A percentile compares a stretch with the other conserved stretches of the same genome.
phyloP scores from a whole-genome alignment of 2,329 filamentous ascomycete species.

The Beauveria caledonica region DNA sequence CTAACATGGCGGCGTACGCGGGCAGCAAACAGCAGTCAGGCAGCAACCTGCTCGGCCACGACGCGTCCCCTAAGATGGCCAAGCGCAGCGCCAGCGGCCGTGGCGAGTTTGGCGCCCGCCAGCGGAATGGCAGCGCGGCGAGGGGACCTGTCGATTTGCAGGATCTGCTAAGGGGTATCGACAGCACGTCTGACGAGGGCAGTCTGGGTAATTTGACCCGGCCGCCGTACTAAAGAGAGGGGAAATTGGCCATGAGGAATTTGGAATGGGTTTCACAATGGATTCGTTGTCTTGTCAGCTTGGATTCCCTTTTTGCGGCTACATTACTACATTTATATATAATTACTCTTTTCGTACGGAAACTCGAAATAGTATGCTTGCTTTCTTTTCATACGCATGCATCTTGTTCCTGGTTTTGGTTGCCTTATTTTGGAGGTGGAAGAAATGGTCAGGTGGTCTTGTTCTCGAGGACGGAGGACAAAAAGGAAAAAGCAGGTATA shows the following conservation, averaged over 20 bases:
- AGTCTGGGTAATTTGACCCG: slow-evolving; percentile 37
- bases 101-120: slow-evolving; percentile 24
- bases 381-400: background rate
- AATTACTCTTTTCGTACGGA: background rate
- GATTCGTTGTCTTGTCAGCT: background rate
- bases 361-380: background rate
- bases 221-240: slow-evolving; percentile 38
- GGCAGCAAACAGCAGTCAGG: slow-evolving; percentile 8
- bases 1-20: slow-evolving; percentile 27
- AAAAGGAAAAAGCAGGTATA: too few species aligned
- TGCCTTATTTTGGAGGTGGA: background rate
- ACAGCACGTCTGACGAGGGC: slow-evolving; percentile 38
- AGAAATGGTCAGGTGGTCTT: too few species aligned
- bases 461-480: too few species aligned
- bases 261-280: background rate
- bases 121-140: slow-evolving; percentile 21
- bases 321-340: background rate
- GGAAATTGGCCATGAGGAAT: background rate
- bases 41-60: slow-evolving; percentile 18
- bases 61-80: slow-evolving; percentile 21
- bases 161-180: slow-evolving; percentile 42
- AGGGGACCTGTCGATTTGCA: slow-evolving; percentile 35
- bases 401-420: background rate
- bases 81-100: slow-evolving; percentile 35
- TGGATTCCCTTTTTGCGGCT: background rate